Base-by-base conservation (phyloP, 192 early-diverging fungal genomes). In the Mortierella claussenii region DNA sequence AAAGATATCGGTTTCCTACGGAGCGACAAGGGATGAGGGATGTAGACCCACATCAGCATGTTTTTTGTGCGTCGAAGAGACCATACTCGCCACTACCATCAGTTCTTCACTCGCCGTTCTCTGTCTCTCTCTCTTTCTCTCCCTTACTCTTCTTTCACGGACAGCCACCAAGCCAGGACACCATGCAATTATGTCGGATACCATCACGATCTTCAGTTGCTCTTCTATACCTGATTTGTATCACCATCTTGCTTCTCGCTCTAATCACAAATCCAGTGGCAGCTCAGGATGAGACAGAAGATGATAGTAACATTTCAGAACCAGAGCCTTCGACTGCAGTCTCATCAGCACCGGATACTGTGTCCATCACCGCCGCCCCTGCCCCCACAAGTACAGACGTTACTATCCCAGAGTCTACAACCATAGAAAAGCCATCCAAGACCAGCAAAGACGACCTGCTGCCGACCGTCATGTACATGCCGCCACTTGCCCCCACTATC, bases 401-500 rank as follows among this genome's bases (percentile, higher is more conserved):
- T 6, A 20, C 26, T 5, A 2, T 37, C 7, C 20, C 54, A 20
- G 20, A 17, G 27, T 20, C 54, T 9, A 42, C 18, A 40, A 28
- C 43, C 11, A 34, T n/a, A 40, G 30, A 31, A 0, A 32, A 30
- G 7, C n/a, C n/a, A n/a, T n/a, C n/a, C n/a, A n/a, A n/a, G n/a
- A n/a, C n/a, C n/a, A n/a, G n/a, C n/a, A n/a, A n/a, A n/a, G n/a
- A n/a, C n/a, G n/a, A n/a, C n/a, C n/a, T n/a, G n/a, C 28, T 57
- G 15, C 55, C 55, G 17, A 43, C 69, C 8, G 37, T 71, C 15
- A 44, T 51, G 34, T 71, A 42, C 37, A 18, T 71, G 6, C 60
- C 69, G 2, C 69, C 69, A 20, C 7, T 3, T 5, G 6, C 54
- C 27, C 15, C 33, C n/a, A 24, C 28, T 37, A 26, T 51, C 34